Evolutionary conservation across 495 filamentous ascomycete species (phyloP).

Genomic region (Annulohypoxylon nitens): DNA sequence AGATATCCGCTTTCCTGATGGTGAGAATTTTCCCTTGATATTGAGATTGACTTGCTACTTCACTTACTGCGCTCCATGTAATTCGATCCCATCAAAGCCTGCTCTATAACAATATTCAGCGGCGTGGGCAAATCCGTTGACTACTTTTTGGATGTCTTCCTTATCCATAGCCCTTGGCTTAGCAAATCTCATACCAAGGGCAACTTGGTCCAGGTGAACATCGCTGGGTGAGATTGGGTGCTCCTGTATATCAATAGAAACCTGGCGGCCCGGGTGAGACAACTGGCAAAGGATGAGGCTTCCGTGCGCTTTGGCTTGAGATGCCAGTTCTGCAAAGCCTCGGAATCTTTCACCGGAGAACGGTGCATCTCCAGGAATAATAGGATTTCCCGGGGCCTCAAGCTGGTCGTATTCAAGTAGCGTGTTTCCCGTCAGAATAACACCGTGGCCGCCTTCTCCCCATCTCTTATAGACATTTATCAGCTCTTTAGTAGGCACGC

Average conservation of each 20-base stretch:
- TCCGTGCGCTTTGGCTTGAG: neutral
- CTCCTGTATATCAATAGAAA: neutral
- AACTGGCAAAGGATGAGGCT: neutral
- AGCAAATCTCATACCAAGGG: neutral
- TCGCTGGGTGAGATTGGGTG: neutral
- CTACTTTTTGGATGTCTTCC: neutral
- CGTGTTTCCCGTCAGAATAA: neutral
- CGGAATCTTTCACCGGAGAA: neutral
- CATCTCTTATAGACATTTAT: neutral
- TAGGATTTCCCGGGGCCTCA: neutral
- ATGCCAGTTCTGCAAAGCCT: neutral
- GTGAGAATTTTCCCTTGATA: neutral
- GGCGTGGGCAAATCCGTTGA: neutral
- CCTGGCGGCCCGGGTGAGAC: slow-evolving; percentile 1
- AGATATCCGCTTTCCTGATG: neutral
- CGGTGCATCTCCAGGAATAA: neutral
- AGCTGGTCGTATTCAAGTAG: neutral
- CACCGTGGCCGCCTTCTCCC: neutral
- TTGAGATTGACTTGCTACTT: too few species aligned
- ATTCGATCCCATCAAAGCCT: neutral
- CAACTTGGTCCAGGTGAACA: neutral
- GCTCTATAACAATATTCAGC: neutral
- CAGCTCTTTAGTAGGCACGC: neutral
- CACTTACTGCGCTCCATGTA: slow-evolving; percentile 5
- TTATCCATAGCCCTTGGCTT: neutral